These are phyloP conservation scores for Spathaspora gorwiae DNA, from an alignment of 805 yeast species.

Conservation along the genomic window DNA sequence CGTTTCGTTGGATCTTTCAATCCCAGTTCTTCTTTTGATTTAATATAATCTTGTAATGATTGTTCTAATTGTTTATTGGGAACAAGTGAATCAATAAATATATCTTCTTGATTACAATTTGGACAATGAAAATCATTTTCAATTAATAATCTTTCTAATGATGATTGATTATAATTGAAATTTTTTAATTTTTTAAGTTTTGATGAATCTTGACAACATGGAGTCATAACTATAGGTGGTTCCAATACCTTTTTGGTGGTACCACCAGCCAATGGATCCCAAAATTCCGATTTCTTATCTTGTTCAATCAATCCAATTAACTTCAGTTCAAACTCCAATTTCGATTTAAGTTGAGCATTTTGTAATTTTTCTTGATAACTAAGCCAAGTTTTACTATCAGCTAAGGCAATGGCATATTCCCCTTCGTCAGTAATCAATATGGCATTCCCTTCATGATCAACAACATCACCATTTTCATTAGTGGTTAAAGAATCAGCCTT, in stretches of 20 bases:
- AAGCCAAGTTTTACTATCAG: conserved; percentile 89
- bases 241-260: conserved; percentile 48
- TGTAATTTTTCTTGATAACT: conserved; percentile 69
- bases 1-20: conserved; percentile 31
- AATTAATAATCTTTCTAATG: conserved; percentile 47
- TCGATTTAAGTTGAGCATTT: conserved; percentile 42
- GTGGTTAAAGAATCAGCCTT: conserved; percentile 34
- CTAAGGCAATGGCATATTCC: conserved; percentile 91
- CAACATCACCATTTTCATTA: conserved; percentile 41
- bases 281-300: conserved; percentile 39
- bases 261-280: conserved; percentile 53
- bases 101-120: conserved; percentile 69
- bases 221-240: conserved; percentile 70
- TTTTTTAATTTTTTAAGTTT: conserved; percentile 54
- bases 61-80: conserved; percentile 56
- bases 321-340: conserved; percentile 47
- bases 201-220: conserved; percentile 62
- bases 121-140: conserved; percentile 91
- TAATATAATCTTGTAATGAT: conserved; percentile 49
- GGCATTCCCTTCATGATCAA: conserved; percentile 46
- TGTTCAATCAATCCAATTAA: conserved; percentile 25
- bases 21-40: conserved; percentile 32
- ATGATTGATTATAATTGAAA: conserved; percentile 32
- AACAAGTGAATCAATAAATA: conserved; percentile 67
- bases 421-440: conserved; percentile 93